A percentile compares a stretch with the other conserved stretches of the same genome.
Evolutionary conservation across 2,329 filamentous ascomycete genomes (phyloP).

Genomic region (Neophaeococcomyces mojaviensis): DNA sequence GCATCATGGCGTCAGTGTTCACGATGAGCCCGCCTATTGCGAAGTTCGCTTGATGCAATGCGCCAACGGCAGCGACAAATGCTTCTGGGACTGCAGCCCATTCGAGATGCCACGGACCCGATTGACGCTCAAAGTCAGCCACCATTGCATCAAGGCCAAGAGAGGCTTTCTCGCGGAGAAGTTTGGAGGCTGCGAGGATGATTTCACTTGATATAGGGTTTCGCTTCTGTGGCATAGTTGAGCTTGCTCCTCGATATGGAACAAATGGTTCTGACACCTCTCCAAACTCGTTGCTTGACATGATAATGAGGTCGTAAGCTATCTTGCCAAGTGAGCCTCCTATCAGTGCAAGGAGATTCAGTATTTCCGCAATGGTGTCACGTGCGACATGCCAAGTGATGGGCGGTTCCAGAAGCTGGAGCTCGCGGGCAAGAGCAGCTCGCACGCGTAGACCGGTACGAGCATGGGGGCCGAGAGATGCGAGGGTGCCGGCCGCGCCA

Average conservation of each 20-base stretch:
- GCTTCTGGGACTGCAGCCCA: constrained; percentile 50
- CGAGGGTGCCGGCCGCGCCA: constrained; percentile 49
- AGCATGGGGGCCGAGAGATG: constrained; percentile 43
- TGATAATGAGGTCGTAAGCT: constrained; percentile 49
- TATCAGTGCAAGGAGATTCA: constrained; percentile 47
- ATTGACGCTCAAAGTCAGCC: constrained; percentile 50
- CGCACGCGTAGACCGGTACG: constrained; percentile 42
- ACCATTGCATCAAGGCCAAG: constrained; percentile 52
- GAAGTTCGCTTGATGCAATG: constrained; percentile 48
- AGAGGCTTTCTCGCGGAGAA: constrained; percentile 45
- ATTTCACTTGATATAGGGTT: constrained; percentile 53
- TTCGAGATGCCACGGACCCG: constrained; percentile 53
- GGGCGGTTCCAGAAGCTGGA: constrained; percentile 42
- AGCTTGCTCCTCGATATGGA: constrained; percentile 47
- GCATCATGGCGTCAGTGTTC: constrained; percentile 42
- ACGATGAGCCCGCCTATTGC: constrained; percentile 47
- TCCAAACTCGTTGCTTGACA: constrained; percentile 50
- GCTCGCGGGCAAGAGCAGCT: constrained; percentile 41
- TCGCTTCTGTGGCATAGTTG: constrained; percentile 53
- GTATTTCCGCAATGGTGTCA: constrained; percentile 47
- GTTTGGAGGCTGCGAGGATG: constrained; percentile 48
- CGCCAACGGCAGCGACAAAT: constrained; percentile 47
- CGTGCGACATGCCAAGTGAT: constrained; percentile 54
- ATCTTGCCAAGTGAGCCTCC: constrained; percentile 50
- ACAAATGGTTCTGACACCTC: constrained; percentile 52